Evolutionary conservation across 2,329 filamentous ascomycete genomes (phyloP), one percentile per base, ranked within the genome.

Genomic region (Trichoderma atroviride): DNA sequence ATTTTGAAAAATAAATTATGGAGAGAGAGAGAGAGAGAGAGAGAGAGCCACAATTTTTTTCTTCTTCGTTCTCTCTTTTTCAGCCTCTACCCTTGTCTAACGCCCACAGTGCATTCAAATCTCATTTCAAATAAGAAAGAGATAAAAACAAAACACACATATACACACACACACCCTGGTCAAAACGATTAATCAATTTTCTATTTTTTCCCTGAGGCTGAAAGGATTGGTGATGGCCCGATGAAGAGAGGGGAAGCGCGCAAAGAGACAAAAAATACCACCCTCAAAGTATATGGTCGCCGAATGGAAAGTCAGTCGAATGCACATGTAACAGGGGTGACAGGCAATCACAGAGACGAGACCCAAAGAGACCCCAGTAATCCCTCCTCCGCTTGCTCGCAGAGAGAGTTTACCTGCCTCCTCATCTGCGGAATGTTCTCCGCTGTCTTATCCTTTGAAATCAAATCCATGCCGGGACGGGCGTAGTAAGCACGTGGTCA

Each of bases 401-500:
- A 43, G 55, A 43, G 40, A 52, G 55, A 52, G 62, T 65, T 65
- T 52, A 53, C 56, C 22, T 64, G 16, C 50, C 50, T 61, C 66
- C 59, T 56, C 52, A 50, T 40, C 52, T 31, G 57, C 59, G 62
- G 62, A 57, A 29, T 57, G 35, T 31, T 65, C 62, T 65, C 62
- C 62, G 37, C 62, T 29, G 62, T n/a, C 52, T 50, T 66, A 43
- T 43, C 40, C 40, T 43, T n/a, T n/a, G 40, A 37, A 66, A 57
- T 50, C 56, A 22, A 57, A 37, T 14, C 68, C 68, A 69, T 64
- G 52, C 68, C 60, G 37, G 35, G 60, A 64, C 37, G 13, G 60
- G 68, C 53, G 53, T 69, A 69, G 68, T 58, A 58, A 37, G 68
- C 68, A 69, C 68, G 68, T 69, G 68, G 68, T 29, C 24, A 65